Evolutionary conservation across 2,329 filamentous ascomycete genomes (phyloP), one percentile per base, ranked within the genome.

Genomic region (Arthrobotrys entomopaga): DNA sequence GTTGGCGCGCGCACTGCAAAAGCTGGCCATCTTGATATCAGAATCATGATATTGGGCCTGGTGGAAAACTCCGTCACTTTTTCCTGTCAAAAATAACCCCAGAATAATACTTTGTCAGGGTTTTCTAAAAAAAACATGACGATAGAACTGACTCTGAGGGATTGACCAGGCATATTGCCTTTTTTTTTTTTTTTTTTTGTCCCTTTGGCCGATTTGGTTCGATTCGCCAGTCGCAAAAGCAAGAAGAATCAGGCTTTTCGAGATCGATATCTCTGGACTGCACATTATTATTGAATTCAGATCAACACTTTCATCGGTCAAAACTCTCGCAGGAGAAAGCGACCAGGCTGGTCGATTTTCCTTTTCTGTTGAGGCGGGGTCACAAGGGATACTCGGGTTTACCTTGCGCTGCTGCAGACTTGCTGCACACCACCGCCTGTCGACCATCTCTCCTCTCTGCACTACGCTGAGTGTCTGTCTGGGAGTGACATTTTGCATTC

Each of bases 251-350:
- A 69, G 19, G 54, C 49, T 22, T 26, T 34, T 34, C 29, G 29
- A 34, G 29, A 34, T 69, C 65, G 60, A 69, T 43, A 43, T 64
- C 59, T 57, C 42, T 34, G 43, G 58, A 34, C 59, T 38, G 52
- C 58, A 40, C 29, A 58, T n/a, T n/a, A n/a, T n/a, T n/a, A n/a
- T 46, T 46, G 40, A 46, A 42, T 46, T 48, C 53, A 52, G 69
- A 61, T 61, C 69, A 73, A 73, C 69, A 73, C 69, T 73, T 73
- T 73, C 69, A 58, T 73, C 69, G 69, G 60, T 48, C 61, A 65
- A 57, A 34, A 34, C 29, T 63, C 60, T 61, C 60, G 26, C 58
- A 65, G 52, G 42, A 65, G 16, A 26, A 19, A 66, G 56, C 7
- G 15, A 13, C 38, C 11, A 49, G 29, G 29, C 69, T 59, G 56